phyloP scores from a whole-genome alignment of 2,329 filamentous ascomycete species.

The Aureobasidium pullulans region DNA sequence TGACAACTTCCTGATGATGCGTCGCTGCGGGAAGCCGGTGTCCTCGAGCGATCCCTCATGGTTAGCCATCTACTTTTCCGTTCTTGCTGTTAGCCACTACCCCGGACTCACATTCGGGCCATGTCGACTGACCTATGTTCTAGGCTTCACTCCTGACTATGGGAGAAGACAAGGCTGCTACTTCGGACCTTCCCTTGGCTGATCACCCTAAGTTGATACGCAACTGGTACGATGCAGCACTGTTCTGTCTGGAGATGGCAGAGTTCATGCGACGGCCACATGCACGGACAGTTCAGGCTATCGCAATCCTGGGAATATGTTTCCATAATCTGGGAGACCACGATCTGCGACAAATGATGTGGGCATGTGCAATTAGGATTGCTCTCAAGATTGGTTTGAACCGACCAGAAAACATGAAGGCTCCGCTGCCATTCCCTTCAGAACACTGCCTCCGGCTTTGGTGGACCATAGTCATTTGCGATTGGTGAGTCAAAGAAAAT shows the following conservation, averaged over 20 bases:
- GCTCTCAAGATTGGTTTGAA: neutral
- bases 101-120: neutral
- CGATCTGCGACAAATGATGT: neutral
- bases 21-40: neutral
- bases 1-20: neutral
- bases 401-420: neutral
- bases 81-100: neutral
- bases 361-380: neutral
- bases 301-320: neutral
- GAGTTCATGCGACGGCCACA: neutral
- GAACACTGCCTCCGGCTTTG: neutral
- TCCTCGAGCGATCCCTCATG: neutral
- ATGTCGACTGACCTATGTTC: neutral
- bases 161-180: neutral
- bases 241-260: neutral
- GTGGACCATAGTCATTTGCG: neutral
- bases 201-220: neutral
- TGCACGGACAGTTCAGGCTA: neutral
- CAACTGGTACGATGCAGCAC: neutral
- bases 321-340: neutral
- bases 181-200: neutral
- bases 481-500: neutral
- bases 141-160: neutral
- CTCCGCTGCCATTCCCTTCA: neutral
- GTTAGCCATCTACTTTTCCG: neutral